A percentile compares a stretch with the other conserved stretches of the same genome.
Evolutionary conservation across 192 early-diverging fungal genomes (phyloP).

Genomic region (Pecoramyces ruminantium): DNA sequence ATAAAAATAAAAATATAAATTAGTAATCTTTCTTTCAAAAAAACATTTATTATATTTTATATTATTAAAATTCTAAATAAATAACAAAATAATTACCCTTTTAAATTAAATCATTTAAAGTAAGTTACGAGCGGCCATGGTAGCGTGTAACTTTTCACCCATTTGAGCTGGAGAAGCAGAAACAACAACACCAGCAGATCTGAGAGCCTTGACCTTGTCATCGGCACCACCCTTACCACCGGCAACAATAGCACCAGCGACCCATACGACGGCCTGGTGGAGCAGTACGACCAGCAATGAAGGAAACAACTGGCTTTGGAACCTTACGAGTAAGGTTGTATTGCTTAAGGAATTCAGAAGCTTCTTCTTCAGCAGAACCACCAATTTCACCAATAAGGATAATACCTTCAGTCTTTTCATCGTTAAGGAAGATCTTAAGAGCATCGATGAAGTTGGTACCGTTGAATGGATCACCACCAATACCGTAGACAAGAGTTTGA

Average conservation of each 20-base stretch:
- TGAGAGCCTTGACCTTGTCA: constrained; percentile 94
- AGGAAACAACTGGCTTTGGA: constrained; percentile 98
- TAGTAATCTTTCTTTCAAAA: too few species aligned
- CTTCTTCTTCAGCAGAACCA: constrained; percentile 95
- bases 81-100: too few species aligned
- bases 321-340: constrained; percentile 70
- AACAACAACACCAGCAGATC: constrained; percentile 52
- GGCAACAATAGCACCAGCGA: constrained; percentile 97
- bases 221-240: constrained; percentile 97
- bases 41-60: too few species aligned
- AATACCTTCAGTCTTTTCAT: constrained; percentile 89
- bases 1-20: too few species aligned
- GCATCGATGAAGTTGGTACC: constrained; percentile 99
- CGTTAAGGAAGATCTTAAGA: constrained; percentile 81
- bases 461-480: constrained; percentile 99
- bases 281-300: constrained; percentile 97
- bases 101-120: too few species aligned
- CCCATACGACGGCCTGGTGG: constrained; percentile 99
- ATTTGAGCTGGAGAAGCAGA: too few species aligned
- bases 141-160: too few species aligned
- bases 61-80: too few species aligned
- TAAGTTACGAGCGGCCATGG: too few species aligned
- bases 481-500: constrained; percentile 89
- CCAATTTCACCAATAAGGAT: constrained; percentile 99
- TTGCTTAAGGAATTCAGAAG: constrained; percentile 87